phyloP scores from a whole-genome alignment of 352 stramenopile species.

The Phytopythium kandeliae region DNA sequence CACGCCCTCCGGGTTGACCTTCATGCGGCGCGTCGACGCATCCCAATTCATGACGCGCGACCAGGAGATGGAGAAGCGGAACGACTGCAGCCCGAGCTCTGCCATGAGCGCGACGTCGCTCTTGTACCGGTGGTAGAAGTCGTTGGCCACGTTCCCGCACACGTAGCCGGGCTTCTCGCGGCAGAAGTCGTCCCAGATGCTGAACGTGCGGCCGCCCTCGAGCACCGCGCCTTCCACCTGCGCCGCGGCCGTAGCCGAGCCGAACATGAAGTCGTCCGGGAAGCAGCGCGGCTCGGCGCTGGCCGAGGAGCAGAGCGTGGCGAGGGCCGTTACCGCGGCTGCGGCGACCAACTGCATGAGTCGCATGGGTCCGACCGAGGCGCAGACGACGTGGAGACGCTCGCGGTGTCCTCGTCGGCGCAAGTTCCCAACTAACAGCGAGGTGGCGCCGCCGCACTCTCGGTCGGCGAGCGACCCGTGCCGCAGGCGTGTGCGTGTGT shows the following conservation, averaged over 20 bases:
- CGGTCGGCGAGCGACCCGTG: no score
- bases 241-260: constrained; percentile 76
- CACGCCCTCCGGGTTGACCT: constrained; percentile 14
- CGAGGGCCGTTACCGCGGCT: no score
- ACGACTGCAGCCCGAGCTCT: constrained; percentile 80
- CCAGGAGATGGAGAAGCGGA: constrained; percentile 54
- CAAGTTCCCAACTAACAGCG: no score
- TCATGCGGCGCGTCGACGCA: constrained; percentile 10
- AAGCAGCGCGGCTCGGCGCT: constrained; percentile 23
- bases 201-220: constrained; percentile 61
- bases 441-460: no score
- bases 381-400: no score
- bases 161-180: constrained; percentile 48
- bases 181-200: constrained; percentile 91
- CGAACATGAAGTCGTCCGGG: constrained; percentile 60
- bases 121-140: constrained; percentile 83
- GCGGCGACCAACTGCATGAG: no score
- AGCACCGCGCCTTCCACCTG: constrained; percentile 88
- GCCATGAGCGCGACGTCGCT: constrained; percentile 87
- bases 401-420: no score
- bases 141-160: constrained; percentile 81
- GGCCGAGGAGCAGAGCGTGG: no score
- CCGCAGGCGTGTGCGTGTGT: no score
- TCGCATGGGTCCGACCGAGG: no score
- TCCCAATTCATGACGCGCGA: constrained; percentile 28